Evolutionary conservation across 2,329 filamentous ascomycete genomes (phyloP), one percentile per base, ranked within the genome.

Genomic region (Alternaria viburni): DNA sequence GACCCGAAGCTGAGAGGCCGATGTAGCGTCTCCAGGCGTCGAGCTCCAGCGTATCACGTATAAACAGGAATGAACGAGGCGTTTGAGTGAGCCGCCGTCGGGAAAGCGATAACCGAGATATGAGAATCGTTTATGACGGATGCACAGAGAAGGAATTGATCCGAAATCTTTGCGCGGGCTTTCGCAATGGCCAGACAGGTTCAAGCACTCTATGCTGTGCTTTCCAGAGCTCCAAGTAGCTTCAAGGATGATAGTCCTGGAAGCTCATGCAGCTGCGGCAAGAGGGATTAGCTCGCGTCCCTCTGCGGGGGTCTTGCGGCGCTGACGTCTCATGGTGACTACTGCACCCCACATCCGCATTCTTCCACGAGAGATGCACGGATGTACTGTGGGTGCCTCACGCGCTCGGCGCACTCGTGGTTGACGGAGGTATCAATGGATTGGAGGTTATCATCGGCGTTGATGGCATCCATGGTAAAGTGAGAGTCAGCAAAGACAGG

Each of bases 331-430:
- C 28, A 30, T 30, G 28, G 36, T 54, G 45, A 54, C 70, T 69
- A 67, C 67, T 76, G 75, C 70, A 77, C 76, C 76, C 75, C 76
- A 78, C 75, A 78, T 75, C 68, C 69, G 68, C 64, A 57, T 65
- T 54, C 69, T 70, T 70, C 68, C 55, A 72, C 67, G 60, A 68
- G 56, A 36, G 50, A 65, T 43, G 54, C 32, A 36, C 32, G 32
- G 32, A 15, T 36, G 13, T 23, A 17, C 36, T 41, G 54, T 59
- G 51, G 11, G 28, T 62, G 62, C 55, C 36, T 41, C 36, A 41
- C 36, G 5, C 36, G 36, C 36, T 41, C 36, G 36, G 36, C 36
- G 36, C 36, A 41, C 15, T 41, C 11, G 5, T 30, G 0, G 28
- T 30, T 30, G 5, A 41, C 9, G 15, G 36, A 41, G 36, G 36